Base-by-base conservation (phyloP, 371 early-diverging fungal species). In the Mortierella sp. region DNA sequence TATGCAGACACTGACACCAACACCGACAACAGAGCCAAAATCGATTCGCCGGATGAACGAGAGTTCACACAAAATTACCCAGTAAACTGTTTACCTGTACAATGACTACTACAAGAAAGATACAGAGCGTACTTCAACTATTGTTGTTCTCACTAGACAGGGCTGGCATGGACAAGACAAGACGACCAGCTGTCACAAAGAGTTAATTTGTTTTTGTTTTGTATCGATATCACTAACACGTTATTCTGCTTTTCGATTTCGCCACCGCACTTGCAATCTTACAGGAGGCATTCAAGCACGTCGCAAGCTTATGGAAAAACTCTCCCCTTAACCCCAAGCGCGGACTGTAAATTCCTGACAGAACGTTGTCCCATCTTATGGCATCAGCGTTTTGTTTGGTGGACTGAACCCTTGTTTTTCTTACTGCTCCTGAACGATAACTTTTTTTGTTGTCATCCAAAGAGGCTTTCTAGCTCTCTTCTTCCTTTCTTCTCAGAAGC, bases 221-320 rank as follows among this genome's bases (percentile, higher is more conserved):
- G 0, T 50, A 2, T 13, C 16, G 19, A 63, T 63, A 63, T 34
- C 38, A 63, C 63, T 63, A 19, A 63, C 34, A 63, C 63, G 63
- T 16, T 63, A 63, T 63, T 63, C 63, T 63, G 34, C 34, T 31
- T 63, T 3, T 19, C 63, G 38, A 63, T 34, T 34, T 6, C 34
- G 19, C 63, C 63, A 34, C 60, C 31, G 14, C 60, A 47, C 54
- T 54, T 31, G 28, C 31, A 72, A 13, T 11, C 42, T 42, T 21
- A 70, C 71, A 84, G 84, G 84, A 84, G 80, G 84, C 84, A 10
- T 84, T 84, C 77, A 84, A 84, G 76, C 78, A 80, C 24, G 84
- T 84, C n/a, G 84, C 84, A 11, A 75, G 74, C 75, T 48, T 77
- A 75, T 84, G 84, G 84, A 84, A 84, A 70, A 75, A 60, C 45